Conservation (phyloP, 805 yeast species). For the Candida suzukii region DNA sequence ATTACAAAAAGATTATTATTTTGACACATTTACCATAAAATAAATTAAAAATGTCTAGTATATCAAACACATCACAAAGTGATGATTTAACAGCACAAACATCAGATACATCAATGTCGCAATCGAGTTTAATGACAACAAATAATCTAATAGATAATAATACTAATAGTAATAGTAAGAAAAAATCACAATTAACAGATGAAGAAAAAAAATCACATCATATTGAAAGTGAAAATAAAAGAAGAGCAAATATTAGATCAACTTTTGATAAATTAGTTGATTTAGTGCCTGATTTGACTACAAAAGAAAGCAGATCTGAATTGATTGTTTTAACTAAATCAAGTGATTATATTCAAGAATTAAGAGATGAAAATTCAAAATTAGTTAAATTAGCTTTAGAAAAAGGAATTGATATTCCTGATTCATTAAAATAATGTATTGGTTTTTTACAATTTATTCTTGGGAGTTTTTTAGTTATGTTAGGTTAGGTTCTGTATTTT, state of each 20-base stretch:
- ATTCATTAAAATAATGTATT: constrained; percentile 15
- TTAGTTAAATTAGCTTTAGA: constrained; percentile 35
- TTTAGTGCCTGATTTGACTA: constrained; percentile 64
- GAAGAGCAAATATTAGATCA: constrained; percentile 78
- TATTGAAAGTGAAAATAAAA: constrained; percentile 61
- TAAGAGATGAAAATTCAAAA: constrained; percentile 42
- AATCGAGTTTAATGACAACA: too few relatives aligned
- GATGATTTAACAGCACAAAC: too few relatives aligned
- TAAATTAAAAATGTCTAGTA: too few relatives aligned
- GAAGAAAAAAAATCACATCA: constrained; percentile 29
- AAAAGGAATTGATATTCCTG: constrained; percentile 32
- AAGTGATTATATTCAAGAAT: constrained; percentile 43
- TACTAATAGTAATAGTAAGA: background rate
- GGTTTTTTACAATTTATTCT: background rate
- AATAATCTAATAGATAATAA: too few relatives aligned
- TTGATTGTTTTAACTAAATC: constrained; percentile 62
- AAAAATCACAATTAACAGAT: constrained; percentile 14
- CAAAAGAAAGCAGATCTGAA: constrained; percentile 76
- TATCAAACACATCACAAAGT: too few relatives aligned
- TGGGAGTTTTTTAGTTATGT: too few relatives aligned
- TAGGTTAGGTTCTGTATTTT: too few relatives aligned
- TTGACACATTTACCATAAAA: too few relatives aligned
- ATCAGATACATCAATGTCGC: too few relatives aligned
- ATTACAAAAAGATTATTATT: too few relatives aligned
- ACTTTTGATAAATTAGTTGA: constrained; percentile 73